A percentile compares a stretch with the other conserved stretches of the same genome.
Conservation (phyloP, 371 early-diverging fungal species). For the Syncephalis plumigaleata region DNA sequence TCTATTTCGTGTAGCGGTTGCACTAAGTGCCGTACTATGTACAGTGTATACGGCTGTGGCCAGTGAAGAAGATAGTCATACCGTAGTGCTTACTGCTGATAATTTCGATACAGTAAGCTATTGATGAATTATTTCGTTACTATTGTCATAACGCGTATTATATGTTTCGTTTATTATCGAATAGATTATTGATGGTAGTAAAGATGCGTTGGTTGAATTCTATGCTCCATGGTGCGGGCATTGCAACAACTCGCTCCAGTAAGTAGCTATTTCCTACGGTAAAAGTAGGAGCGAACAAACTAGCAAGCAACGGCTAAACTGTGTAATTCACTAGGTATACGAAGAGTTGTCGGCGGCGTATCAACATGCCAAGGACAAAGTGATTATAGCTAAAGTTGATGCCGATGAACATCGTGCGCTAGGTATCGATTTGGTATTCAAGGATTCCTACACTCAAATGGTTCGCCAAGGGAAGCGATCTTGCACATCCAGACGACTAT, state of each 20-base stretch:
- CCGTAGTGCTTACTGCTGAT: constrained; percentile 3
- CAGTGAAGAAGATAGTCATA: neutral
- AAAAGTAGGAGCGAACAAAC: neutral
- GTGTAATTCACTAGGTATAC: constrained; percentile 30
- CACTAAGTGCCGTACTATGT: too few relatives aligned
- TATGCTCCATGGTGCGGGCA: constrained; percentile 84
- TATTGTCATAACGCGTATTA: too few relatives aligned
- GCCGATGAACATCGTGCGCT: constrained; percentile 69
- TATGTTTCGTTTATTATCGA: constrained; percentile 3
- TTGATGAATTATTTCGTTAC: too few relatives aligned
- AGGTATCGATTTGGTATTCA: constrained; percentile 50
- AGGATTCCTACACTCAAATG: constrained; percentile 88
- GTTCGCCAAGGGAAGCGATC: constrained; percentile 67
- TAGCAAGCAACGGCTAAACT: too few relatives aligned
- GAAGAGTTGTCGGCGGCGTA: constrained; percentile 66
- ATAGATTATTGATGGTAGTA: constrained; percentile 15
- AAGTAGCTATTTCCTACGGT: constrained; percentile 2
- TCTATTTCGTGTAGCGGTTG: too few relatives aligned
- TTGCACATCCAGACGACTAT: constrained; percentile 53
- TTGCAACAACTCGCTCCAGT: constrained; percentile 54
- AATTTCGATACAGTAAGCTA: constrained; percentile 8
- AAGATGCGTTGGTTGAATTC: constrained; percentile 46
- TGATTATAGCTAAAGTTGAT: constrained; percentile 82
- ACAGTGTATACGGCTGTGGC: too few relatives aligned
- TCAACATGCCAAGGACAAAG: constrained; percentile 37